Evolutionary conservation across 2,329 filamentous ascomycete genomes (phyloP).

Genomic region (Akanthomyces dipterigenus): DNA sequence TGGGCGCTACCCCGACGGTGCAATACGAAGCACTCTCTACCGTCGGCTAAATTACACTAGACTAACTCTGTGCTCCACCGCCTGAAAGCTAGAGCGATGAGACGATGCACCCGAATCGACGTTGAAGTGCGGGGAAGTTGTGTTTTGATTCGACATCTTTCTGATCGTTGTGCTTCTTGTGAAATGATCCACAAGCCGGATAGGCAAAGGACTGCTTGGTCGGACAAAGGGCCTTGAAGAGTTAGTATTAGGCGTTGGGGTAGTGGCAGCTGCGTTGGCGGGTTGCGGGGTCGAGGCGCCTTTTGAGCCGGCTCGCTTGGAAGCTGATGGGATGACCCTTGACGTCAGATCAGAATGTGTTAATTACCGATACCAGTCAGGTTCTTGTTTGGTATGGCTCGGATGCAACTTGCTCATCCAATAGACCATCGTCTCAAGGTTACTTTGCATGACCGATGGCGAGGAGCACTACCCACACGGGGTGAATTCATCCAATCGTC

Average conservation of each 20-base stretch:
- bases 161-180: not conserved
- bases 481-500: not conserved
- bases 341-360: not conserved
- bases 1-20: not conserved
- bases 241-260: not conserved
- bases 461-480: not conserved
- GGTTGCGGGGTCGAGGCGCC: not conserved
- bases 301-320: not conserved
- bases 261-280: not conserved
- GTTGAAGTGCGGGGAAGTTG: not conserved
- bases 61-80: not conserved
- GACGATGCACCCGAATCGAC: not conserved
- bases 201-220: not conserved
- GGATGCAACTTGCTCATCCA: not conserved
- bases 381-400: not conserved
- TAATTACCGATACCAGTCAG: not conserved
- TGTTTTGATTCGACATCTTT: not conserved
- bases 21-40: not conserved
- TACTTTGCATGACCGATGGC: not conserved
- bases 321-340: not conserved
- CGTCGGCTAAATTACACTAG: not conserved
- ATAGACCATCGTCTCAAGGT: not conserved
- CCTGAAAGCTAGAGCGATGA: not conserved
- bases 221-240: not conserved
- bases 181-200: not conserved